Evolutionary conservation across 768 basidiomycete genomes (phyloP), one percentile per base, ranked within the genome.

Genomic region (Mycena haematopus): DNA sequence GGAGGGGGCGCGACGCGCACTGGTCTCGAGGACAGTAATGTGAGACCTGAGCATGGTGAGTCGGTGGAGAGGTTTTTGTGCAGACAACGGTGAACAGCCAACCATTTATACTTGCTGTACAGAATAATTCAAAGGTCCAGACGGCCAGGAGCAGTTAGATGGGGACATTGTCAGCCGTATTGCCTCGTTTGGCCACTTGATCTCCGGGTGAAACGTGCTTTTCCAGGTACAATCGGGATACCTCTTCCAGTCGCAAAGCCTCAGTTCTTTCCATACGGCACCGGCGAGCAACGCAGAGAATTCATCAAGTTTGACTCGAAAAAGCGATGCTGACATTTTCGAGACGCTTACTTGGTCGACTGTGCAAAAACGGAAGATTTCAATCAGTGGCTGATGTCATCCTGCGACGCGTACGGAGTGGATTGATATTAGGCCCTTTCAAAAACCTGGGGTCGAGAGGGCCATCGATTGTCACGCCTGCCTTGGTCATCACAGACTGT

Each of bases 1-100:
- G 27, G 78, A 75, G 19, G 87, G 78, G 70, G 80, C 79, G 60
- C 73, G 78, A 51, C 77, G 66, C n/a, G 86, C 81, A 65, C 82
- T 84, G 49, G 81, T 75, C 60, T 88, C 80, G 64, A 91, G 82
- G 65, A 89, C 77, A 35, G 86, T 83, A 25, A 92, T 83, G 72
- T 91, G 90, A 35, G 87, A 83, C 42, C 74, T 76, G 60, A 75
- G 49, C 79, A 80, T 81, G 65, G 65, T 55, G 70, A 72, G 70
- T 58, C 46, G 63, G 63, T 58, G 54, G 69, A 59, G 57, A 59
- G 57, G 60, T 68, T 59, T n/a, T 60, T 50, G 24, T 10, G 46
- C 45, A 67, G 50, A 59, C 33, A 50, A 56, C 38, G 51, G 38
- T 40, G 21, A 19, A 60, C 58, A 49, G 52, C 46, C 22, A 51